These are phyloP conservation scores for Dicorynia guianensis DNA, from an alignment of 306 rosid genomes.

Conservation along the genomic window DNA sequence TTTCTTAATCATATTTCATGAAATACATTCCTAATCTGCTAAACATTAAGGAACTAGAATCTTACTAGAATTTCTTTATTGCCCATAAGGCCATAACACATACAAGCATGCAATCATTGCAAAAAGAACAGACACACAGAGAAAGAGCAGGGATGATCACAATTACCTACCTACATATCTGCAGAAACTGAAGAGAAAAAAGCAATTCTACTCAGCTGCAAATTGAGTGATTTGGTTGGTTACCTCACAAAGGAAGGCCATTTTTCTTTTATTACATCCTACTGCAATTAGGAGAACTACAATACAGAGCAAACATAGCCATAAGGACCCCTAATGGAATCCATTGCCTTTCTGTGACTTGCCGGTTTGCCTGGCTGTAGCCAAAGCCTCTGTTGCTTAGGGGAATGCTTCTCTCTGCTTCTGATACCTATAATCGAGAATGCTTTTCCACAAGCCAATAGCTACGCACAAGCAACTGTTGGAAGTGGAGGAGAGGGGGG, in stretches of 20 bases:
- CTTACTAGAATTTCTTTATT: conserved; percentile 31
- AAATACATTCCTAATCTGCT: conserved; percentile 25
- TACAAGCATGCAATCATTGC: conserved; percentile 12
- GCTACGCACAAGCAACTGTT: conserved; percentile 55
- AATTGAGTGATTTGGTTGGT: conserved; percentile 35
- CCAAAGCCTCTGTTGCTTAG: conserved; percentile 45
- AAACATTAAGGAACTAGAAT: not conserved
- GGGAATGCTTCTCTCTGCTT: conserved; percentile 22
- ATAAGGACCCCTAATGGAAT: conserved; percentile 51
- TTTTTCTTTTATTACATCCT: conserved; percentile 43
- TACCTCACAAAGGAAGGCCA: conserved; percentile 34
- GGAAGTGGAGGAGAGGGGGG: conserved; percentile 51
- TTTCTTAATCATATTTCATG: conserved; percentile 19
- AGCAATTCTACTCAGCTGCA: conserved; percentile 42
- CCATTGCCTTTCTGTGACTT: conserved; percentile 89
- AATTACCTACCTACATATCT: conserved; percentile 40
- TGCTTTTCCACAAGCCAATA: conserved; percentile 39
- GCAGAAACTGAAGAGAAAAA: conserved; percentile 43
- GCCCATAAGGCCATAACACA: conserved; percentile 21
- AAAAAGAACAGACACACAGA: not conserved
- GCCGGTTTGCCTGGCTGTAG: conserved; percentile 70
- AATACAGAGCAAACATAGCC: conserved; percentile 37
- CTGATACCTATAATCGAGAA: conserved; percentile 26
- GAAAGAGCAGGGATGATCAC: conserved; percentile 1
- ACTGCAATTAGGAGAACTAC: conserved; percentile 22